Evolutionary conservation across 306 rosid genomes (phyloP).

Genomic region (Corylus avellana): DNA sequence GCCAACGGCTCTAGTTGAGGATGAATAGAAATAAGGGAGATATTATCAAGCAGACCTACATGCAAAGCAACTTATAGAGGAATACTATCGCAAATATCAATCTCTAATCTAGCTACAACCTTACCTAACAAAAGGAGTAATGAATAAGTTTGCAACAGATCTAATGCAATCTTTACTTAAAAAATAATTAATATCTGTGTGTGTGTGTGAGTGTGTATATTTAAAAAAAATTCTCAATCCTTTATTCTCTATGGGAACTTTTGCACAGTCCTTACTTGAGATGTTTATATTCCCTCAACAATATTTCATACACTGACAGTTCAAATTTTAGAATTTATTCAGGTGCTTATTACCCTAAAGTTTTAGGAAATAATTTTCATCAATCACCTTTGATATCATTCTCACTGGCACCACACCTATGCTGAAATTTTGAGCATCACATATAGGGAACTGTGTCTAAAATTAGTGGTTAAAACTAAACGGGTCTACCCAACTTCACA

Average conservation of each 20-base stretch:
- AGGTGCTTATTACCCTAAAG: background rate
- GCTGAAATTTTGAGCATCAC: background rate
- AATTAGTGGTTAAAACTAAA: background rate
- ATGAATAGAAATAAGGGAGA: background rate
- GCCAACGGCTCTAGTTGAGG: background rate
- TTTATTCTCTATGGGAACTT: background rate
- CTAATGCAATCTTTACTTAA: background rate
- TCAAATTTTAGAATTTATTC: background rate
- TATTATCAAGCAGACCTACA: background rate
- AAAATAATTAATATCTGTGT: background rate
- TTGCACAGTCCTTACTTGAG: background rate
- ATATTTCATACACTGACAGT: background rate
- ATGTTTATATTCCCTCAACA: background rate
- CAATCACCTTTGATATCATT: background rate
- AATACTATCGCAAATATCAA: background rate
- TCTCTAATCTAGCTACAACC: background rate
- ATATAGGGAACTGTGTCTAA: background rate
- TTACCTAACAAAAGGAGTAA: background rate
- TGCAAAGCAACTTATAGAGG: background rate
- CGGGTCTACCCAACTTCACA: background rate
- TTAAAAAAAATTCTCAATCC: background rate
- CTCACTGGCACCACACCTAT: background rate
- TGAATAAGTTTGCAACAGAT: background rate
- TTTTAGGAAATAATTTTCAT: background rate
- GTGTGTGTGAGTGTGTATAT: background rate